Percentiles rank a stretch among this genome's conserved stretches.
phyloP scores from a whole-genome alignment of 306 rosid genomes.

The Prunus kanzakura region DNA sequence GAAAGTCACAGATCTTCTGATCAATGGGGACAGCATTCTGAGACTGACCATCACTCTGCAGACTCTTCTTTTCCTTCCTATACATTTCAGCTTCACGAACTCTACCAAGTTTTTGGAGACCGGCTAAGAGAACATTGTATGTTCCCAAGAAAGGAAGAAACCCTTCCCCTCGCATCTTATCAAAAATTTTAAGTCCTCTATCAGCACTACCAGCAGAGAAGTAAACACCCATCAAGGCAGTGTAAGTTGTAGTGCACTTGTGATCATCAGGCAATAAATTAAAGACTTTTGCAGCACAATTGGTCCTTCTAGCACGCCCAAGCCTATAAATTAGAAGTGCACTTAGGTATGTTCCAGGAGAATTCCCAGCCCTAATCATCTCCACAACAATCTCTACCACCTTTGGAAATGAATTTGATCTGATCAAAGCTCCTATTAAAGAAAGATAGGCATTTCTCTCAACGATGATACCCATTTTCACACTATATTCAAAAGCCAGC shows the following conservation, averaged over 20 bases:
- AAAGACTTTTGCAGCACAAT: constrained; percentile 52
- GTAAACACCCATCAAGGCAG: constrained; percentile 66
- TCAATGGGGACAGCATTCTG: constrained; percentile 33
- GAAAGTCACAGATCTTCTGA: constrained; percentile 64
- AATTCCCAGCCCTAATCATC: constrained; percentile 60
- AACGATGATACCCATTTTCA: constrained; percentile 38
- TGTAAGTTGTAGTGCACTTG: constrained; percentile 69
- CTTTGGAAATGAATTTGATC: constrained; percentile 48
- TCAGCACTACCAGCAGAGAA: constrained; percentile 57
- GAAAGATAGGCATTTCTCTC: constrained; percentile 56
- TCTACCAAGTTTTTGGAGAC: constrained; percentile 56
- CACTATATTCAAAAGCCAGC: constrained; percentile 56
- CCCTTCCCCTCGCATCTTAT: constrained; percentile 51
- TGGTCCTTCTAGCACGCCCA: constrained; percentile 57
- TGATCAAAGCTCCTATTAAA: constrained; percentile 54
- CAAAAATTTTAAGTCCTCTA: constrained; percentile 53
- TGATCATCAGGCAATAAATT: constrained; percentile 56
- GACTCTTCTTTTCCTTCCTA: constrained; percentile 61
- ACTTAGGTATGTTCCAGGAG: constrained; percentile 61
- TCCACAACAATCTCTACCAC: constrained; percentile 46
- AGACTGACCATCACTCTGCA: constrained; percentile 25
- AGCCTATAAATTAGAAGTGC: constrained; percentile 53
- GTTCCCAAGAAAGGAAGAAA: constrained; percentile 60
- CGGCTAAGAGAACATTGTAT: constrained; percentile 49
- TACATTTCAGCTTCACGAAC: constrained; percentile 48